Evolutionary conservation across 2,329 filamentous ascomycete species (phyloP), one percentile per base, ranked within the genome.

Genomic region (Pseudocercospora eumusae): DNA sequence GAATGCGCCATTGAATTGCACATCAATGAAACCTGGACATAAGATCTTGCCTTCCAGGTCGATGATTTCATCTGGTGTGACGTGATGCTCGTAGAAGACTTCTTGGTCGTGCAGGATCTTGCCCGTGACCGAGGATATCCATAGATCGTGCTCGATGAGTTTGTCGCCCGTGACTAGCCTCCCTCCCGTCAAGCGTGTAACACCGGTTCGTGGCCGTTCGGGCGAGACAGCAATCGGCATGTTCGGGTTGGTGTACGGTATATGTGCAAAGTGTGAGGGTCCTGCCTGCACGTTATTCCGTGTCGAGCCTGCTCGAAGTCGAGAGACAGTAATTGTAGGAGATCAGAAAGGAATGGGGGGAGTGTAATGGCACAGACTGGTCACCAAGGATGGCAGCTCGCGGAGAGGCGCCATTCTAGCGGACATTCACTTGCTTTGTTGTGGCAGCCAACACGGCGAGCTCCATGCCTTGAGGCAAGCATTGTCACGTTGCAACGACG

Each of bases 1-100:
- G 71, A 92, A 93, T 9, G 90, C 92, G 53, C 93, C 93, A 72
- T 97, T 97, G 69, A 97, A 86, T 76, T 97, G 93, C 57, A 89
- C 89, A 68, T 97, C 93, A 69, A 97, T 95, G 73, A 97, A 83
- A 25, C 93, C 93, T 0, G 93, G 92, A 0, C 90, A 86, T 20
- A 97, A 75, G 67, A 96, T 93, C 70, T 91, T 91, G 62, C 92
- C 91, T 56, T 87, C 85, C 1, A 97, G 86, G 71, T 97, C 87
- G 69, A 96, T 82, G 58, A 88, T 87, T 68, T 87, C 78, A 73
- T 93, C 90, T 1, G 93, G 91, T 2, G 88, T 80, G 58, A 83
- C 79, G 50, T 86, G 82, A 57, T 90, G 83, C 69, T 87, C 86
- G 74, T 90, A 93, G 74, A 87, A 83, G 60, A 84, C 81, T 65